Evolutionary conservation across 169 alveolate genomes (phyloP).

Genomic region (Sarcocystis neurona): DNA sequence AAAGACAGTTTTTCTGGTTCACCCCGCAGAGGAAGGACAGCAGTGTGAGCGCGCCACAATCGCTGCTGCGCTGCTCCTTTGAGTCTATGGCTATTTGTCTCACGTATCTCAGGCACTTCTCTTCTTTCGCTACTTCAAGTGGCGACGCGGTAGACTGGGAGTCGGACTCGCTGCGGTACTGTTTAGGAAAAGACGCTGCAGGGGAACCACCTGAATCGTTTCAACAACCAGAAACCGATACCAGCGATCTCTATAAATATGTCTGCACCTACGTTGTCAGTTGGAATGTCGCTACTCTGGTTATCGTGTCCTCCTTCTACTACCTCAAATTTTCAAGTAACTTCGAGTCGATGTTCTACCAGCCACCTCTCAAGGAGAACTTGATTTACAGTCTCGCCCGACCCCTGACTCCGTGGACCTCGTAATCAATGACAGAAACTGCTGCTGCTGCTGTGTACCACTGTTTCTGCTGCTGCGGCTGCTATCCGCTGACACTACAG

Average conservation of each 20-base stretch:
- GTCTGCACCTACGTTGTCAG: slow-evolving; percentile 44
- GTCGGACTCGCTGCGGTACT: neutral
- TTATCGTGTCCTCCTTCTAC: slow-evolving; percentile 12
- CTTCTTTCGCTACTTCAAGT: neutral
- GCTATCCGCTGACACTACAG: too few relatives aligned
- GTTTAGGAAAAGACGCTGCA: slow-evolving; percentile 6
- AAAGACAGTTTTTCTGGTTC: slow-evolving; percentile 32
- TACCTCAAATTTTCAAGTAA: slow-evolving; percentile 43
- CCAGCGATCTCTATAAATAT: slow-evolving; percentile 52
- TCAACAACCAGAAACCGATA: slow-evolving; percentile 28
- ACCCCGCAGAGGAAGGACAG: slow-evolving; percentile 18
- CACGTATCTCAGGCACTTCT: neutral
- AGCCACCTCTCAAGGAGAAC: slow-evolving; percentile 37
- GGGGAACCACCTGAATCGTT: slow-evolving; percentile 18
- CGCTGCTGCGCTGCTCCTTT: slow-evolving; percentile 41
- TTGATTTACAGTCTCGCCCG: slow-evolving; percentile 36
- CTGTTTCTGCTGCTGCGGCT: too few relatives aligned
- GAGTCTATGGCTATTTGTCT: slow-evolving; percentile 25
- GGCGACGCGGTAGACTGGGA: slow-evolving; percentile 39
- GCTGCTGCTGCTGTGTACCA: too few relatives aligned
- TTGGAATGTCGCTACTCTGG: slow-evolving; percentile 35
- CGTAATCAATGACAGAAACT: neutral
- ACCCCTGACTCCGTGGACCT: slow-evolving; percentile 48
- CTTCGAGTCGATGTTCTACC: slow-evolving; percentile 57
- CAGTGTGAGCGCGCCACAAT: too few relatives aligned